Percentiles rank a stretch among this genome's conserved stretches.
phyloP scores from a whole-genome alignment of 345 rosid genomes.

The Durio zibethinus region DNA sequence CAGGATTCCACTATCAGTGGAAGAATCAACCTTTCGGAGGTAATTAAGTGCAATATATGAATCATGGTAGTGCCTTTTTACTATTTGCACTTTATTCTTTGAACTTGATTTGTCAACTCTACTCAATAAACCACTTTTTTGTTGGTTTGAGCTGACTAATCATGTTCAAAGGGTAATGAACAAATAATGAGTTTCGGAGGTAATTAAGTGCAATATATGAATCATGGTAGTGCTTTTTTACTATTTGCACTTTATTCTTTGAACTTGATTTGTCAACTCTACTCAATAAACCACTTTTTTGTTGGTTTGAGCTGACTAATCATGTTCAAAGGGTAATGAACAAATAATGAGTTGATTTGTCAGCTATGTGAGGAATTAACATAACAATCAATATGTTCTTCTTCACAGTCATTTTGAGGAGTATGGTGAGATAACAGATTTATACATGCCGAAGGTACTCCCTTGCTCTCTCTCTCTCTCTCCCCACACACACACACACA shows the following conservation, averaged over 20 bases:
- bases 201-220: no score
- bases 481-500: no score
- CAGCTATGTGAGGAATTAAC: conserved; percentile 11
- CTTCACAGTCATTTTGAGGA: conserved; percentile 88
- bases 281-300: neutral
- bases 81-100: conserved; percentile 3
- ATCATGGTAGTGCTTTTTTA: neutral
- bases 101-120: neutral
- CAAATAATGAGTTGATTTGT: neutral
- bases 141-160: neutral
- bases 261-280: neutral
- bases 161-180: neutral
- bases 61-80: neutral
- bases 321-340: neutral
- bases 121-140: neutral
- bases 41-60: conserved; percentile 19
- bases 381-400: neutral
- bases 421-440: conserved; percentile 89
- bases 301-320: neutral
- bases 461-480: no score
- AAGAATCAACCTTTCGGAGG: conserved; percentile 82
- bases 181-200: neutral
- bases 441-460: conserved; percentile 94
- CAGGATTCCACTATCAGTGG: conserved; percentile 79
- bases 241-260: conserved; percentile 3